Evolutionary conservation across 2,329 filamentous ascomycete species (phyloP), one percentile per base, ranked within the genome.

Genomic region (Monosporascus sp.): DNA sequence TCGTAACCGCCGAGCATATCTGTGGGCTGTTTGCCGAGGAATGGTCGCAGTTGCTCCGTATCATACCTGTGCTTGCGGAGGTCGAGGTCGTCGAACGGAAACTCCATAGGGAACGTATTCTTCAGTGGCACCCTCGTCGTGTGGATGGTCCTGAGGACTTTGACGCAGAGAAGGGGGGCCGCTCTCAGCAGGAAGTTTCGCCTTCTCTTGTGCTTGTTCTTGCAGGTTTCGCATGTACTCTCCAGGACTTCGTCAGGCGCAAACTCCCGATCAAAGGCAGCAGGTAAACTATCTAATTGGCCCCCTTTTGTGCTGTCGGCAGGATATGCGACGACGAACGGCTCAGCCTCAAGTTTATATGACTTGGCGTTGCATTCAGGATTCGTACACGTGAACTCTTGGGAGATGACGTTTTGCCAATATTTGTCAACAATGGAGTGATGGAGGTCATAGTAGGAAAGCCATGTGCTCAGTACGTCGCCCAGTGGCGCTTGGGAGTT

Each of bases 141-240:
- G 43, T 46, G 43, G 22, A 46, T 28, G 11, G 57, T 69, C 71
- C 62, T 74, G 64, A 66, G 77, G 76, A 58, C 74, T 84, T 64
- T 84, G 18, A 96, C 74, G 52, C 91, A 88, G 7, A 97, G 77
- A 53, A 91, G 84, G 50, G 89, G 84, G 0, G 93, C 43, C 5
- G 43, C 43, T 24, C 43, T 14, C 22, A 46, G 43, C 22, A 46
- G 57, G 84, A 84, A 64, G 89, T 89, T 35, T 80, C 87, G 43
- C 22, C 22, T 14, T 24, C 43, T 14, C 56, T 83, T 81, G 22
- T 85, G 80, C 51, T 82, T 81, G 54, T 77, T 78, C 58, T 86
- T 85, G 75, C 91, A 96, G 50, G 81, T 77, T 49, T 90, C 87
- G 69, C 91, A 96, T 54, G 86, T 82, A 53, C 88, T 81, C n/a